Base-by-base conservation (phyloP, 306 rosid genomes). In the Vachellia pachyceras region DNA sequence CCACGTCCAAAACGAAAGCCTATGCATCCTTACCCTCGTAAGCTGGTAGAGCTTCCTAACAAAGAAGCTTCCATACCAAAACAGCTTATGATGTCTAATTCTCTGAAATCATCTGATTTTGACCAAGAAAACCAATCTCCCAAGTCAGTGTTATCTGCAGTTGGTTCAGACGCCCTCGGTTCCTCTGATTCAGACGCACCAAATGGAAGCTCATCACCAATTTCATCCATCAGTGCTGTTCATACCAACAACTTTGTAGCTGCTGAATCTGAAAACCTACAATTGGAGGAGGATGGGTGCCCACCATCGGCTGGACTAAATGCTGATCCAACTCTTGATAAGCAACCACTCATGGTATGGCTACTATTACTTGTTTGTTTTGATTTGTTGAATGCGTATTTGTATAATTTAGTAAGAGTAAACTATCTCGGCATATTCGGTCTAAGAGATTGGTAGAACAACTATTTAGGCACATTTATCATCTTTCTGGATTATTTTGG, bases 1-100 rank as follows among this genome's bases (percentile, higher is more conserved):
- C 97, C 98, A 3, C 82, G 98, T 23, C 97, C 98, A 3, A 94
- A 94, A 36, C 80, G 94, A 65, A 94, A 90, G 80, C 98, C 98
- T 7, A 86, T 69, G 82, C 97, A 91, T 87, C 97, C 98, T 79
- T 94, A 94, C 80, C 98, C 98, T 9, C 92, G 97, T 12, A 94
- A 94, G 75, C 86, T 80, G 77, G 89, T 80, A 2, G 84, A 84
- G 63, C 50, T 46, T 4, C 86, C 70, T 25, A 81, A 25, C n/a
- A 87, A 75, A 11, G 86, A 83, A 55, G 41, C 49, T 79, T 74
- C 80, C 20, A 63, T 70, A 72, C 41, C 60, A 58, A 88, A 88
- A 63, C 88, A 81, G 74, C 76, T 89, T 50, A 33, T 77, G 64
- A 84, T 82, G 87, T 80, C 90, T 75, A 37, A 52, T 50, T 87